phyloP scores from a whole-genome alignment of 1,139 yeast genomes.

The Pichia sp. region DNA sequence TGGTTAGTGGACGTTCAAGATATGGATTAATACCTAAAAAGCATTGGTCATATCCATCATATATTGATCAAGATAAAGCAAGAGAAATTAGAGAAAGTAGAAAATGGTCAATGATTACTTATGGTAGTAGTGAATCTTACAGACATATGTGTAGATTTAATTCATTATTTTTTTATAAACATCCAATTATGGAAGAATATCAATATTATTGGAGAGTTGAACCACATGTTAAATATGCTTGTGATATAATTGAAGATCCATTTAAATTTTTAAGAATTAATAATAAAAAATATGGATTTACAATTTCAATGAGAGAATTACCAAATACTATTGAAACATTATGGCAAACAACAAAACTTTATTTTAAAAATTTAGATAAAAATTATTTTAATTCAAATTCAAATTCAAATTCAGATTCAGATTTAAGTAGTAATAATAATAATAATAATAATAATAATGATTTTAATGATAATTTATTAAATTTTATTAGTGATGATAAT shows the following conservation, averaged over 20 bases:
- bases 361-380: conserved; percentile 37
- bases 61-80: conserved; percentile 55
- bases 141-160: conserved; percentile 61
- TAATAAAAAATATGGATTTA: conserved; percentile 46
- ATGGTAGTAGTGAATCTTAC: conserved; percentile 51
- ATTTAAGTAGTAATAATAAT: too few species aligned
- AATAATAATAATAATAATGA: background rate
- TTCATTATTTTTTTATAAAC: conserved; percentile 47
- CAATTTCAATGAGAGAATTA: conserved; percentile 49
- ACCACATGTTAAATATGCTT: conserved; percentile 47
- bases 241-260: conserved; percentile 50
- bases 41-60: conserved; percentile 70
- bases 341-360: conserved; percentile 38
- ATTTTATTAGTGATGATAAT: conserved; percentile 44
- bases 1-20: conserved; percentile 54
- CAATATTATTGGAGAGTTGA: conserved; percentile 56
- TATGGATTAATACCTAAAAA: conserved; percentile 59
- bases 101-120: conserved; percentile 40
- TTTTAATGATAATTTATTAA: conserved; percentile 46
- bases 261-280: conserved; percentile 48
- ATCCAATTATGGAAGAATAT: conserved; percentile 30
- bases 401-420: too few species aligned
- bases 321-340: conserved; percentile 44
- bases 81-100: conserved; percentile 41
- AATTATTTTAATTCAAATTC: conserved; percentile 4